Evolutionary conservation across 2,329 filamentous ascomycete species (phyloP), one percentile per base, ranked within the genome.

Genomic region (Fusarium cicatricum): DNA sequence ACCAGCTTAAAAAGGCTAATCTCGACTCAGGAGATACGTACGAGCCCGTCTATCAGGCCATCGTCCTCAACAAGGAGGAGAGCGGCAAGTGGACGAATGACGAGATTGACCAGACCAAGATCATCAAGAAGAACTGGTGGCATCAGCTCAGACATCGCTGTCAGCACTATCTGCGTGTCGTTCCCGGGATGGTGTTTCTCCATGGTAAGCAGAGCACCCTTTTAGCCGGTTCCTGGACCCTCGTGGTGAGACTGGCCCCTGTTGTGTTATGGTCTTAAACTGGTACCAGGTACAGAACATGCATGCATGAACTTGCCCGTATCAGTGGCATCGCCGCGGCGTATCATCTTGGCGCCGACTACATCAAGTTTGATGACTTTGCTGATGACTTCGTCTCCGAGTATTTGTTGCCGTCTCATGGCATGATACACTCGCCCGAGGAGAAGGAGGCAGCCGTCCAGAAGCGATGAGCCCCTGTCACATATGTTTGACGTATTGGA

Each of bases 161-260:
- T 80, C 84, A 84, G 29, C 86, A 89, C 65, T 88, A 88, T 66
- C 68, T 83, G 1, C 80, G 85, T 29, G 86, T 89, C 2, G 86
- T 92, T 1, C 89, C 89, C 0, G 85, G 85, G 60, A 83, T 92
- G 81, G 89, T 88, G 87, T 83, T 89, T 19, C 80, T 92, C 3
- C 87, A 92, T 60, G 87, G 87, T 0, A 82, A 79, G 57, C 85
- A 84, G 21, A 77, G 79, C 42, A 91, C 88, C 0, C 77, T 80
- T 17, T 90, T 85, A 68, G 88, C 87, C 1, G 85, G 84, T 2
- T 82, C 82, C 7, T 91, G 88, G 88, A 90, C 88, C 0, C 76
- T 91, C 52, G 83, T 90, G 46, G 85, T 89, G 69, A 69, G 77
- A n/a, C 16, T 21, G 5, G 5, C n/a, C 16, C 11, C 14, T 12